Percentiles rank a stretch among this genome's conserved stretches.
phyloP scores from a whole-genome alignment of 2,329 filamentous ascomycete species.

The Beauveria sp. region DNA sequence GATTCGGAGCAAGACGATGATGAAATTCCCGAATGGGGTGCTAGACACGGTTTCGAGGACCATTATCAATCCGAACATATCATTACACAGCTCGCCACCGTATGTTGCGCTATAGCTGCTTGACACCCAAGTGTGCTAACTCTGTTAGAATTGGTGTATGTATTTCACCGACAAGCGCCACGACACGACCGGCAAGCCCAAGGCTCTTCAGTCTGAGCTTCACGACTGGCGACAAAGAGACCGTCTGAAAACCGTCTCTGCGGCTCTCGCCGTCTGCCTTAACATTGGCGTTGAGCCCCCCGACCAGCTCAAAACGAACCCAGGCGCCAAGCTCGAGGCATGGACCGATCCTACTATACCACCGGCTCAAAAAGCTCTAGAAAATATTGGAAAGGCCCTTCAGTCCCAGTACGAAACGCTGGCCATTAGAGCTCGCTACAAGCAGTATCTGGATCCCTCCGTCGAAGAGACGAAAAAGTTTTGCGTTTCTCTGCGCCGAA shows the following conservation, averaged over 20 bases:
- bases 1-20: conserved; percentile 36
- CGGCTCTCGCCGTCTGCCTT: conserved; percentile 85
- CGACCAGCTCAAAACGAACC: conserved; percentile 91
- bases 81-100: conserved; percentile 73
- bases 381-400: conserved; percentile 92
- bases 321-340: conserved; percentile 87
- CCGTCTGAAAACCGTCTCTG: conserved; percentile 90
- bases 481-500: conserved; percentile 78
- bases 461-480: conserved; percentile 98
- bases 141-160: conserved; percentile 87
- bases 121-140: neutral
- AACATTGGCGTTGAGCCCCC: conserved; percentile 98
- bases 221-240: conserved; percentile 98
- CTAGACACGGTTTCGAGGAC: conserved; percentile 83
- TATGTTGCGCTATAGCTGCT: conserved; percentile 36
- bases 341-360: conserved; percentile 89
- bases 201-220: conserved; percentile 55
- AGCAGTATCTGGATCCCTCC: conserved; percentile 91
- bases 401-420: conserved; percentile 95
- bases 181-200: conserved; percentile 85
- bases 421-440: conserved; percentile 92
- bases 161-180: conserved; percentile 98
- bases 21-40: conserved; percentile 45
- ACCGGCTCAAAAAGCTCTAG: conserved; percentile 75
- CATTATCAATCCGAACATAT: conserved; percentile 89